phyloP scores from a whole-genome alignment of 176 grass and related monocot species.

The Hyparrhenia diplandra region DNA sequence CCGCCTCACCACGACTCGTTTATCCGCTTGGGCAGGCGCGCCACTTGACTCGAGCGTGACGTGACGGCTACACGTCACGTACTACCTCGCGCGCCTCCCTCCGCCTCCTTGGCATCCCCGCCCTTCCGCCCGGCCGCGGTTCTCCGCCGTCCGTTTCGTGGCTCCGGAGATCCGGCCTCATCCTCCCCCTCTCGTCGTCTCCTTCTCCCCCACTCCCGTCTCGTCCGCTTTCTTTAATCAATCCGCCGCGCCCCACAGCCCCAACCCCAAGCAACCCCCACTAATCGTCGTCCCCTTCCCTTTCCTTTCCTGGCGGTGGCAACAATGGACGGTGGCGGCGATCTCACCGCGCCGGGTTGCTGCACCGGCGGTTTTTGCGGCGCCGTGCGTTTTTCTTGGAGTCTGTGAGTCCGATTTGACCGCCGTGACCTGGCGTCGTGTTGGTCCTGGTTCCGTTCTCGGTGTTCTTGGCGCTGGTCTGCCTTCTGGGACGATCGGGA shows the following conservation, averaged over 20 bases:
- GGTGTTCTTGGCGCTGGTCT: slow-evolving; percentile 8
- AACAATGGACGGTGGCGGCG: slow-evolving; percentile 29
- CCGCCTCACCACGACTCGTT: slow-evolving; percentile 14
- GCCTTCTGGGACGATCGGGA: neutral
- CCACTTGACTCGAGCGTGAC: slow-evolving; percentile 10
- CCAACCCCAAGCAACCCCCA: slow-evolving; percentile 30
- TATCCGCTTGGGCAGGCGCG: slow-evolving; percentile 45
- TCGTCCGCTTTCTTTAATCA: slow-evolving; percentile 39
- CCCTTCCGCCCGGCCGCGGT: slow-evolving; percentile 20
- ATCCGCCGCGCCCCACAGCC: neutral
- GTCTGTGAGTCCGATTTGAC: slow-evolving; percentile 20
- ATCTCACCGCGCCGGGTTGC: neutral
- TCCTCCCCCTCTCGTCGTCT: slow-evolving; percentile 23
- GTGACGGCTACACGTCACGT: neutral
- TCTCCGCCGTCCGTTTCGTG: slow-evolving; percentile 40
- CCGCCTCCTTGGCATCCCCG: slow-evolving; percentile 11
- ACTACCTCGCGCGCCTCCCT: neutral
- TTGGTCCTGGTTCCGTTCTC: neutral
- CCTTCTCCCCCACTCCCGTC: slow-evolving; percentile 22
- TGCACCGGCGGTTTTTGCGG: neutral
- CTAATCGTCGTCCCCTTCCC: slow-evolving; percentile 14
- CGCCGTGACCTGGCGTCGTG: neutral
- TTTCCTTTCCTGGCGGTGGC: slow-evolving; percentile 1
- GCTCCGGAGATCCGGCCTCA: slow-evolving; percentile 26
- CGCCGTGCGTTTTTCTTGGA: slow-evolving; percentile 5